These are phyloP conservation scores for Talaromyces atroroseus DNA, from an alignment of 2,329 filamentous ascomycete genomes.

Conservation along the genomic window DNA sequence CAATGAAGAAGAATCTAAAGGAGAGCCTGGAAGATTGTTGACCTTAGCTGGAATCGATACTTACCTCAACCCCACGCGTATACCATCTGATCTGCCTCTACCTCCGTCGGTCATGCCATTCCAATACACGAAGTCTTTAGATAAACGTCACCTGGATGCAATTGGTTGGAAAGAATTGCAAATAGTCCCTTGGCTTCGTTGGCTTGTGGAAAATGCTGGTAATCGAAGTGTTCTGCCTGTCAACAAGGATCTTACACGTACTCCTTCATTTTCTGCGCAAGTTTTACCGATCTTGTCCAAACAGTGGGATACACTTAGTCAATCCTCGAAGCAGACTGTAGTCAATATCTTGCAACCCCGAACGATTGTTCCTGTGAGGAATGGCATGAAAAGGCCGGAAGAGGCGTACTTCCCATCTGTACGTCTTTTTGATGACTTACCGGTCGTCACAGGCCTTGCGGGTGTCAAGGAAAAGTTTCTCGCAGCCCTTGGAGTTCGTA, in stretches of 20 bases:
- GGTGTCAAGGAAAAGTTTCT: slow-evolving; percentile 89
- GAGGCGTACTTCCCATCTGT: slow-evolving; percentile 94
- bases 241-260: slow-evolving; percentile 65
- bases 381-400: slow-evolving; percentile 77
- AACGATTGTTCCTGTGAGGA: slow-evolving; percentile 80
- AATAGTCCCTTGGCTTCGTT: slow-evolving; percentile 78
- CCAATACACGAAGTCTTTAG: slow-evolving; percentile 68
- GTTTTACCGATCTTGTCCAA: slow-evolving; percentile 79
- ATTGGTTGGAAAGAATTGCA: slow-evolving; percentile 84
- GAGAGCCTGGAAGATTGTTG: slow-evolving; percentile 64
- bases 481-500: slow-evolving; percentile 75
- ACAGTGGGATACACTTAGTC: slow-evolving; percentile 76
- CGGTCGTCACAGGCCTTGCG: slow-evolving; percentile 68
- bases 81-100: slow-evolving; percentile 74
- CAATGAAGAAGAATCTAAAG: slow-evolving; percentile 53
- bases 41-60: slow-evolving; percentile 68
- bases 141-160: slow-evolving; percentile 63
- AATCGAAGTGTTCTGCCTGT: slow-evolving; percentile 52
- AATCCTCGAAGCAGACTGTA: slow-evolving; percentile 60
- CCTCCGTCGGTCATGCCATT: slow-evolving; percentile 80
- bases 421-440: slow-evolving; percentile 89
- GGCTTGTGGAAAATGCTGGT: slow-evolving; percentile 63
- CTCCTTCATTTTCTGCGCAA: slow-evolving; percentile 67
- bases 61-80: slow-evolving; percentile 70
- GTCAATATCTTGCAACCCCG: slow-evolving; percentile 59